A percentile compares a stretch with the other conserved stretches of the same genome.
Conservation (phyloP, 75 land plant species). For the Sequoia sempervirens region DNA sequence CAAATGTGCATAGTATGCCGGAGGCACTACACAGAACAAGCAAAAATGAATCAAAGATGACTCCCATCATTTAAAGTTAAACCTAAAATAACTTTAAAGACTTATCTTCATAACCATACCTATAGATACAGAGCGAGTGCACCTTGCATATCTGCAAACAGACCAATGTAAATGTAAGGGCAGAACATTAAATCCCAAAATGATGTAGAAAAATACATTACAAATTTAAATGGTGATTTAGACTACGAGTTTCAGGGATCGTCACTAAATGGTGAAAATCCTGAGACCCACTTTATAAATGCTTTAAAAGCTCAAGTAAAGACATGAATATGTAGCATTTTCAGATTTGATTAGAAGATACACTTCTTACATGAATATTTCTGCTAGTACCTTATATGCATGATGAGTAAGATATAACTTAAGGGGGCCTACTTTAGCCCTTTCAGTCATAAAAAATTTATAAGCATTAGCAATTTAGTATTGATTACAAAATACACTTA, state of each 20-base stretch:
- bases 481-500: too few species aligned
- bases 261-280: too few species aligned
- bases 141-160: conserved; percentile 78
- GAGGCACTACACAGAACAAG: conserved; percentile 61
- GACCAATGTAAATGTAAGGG: not conserved
- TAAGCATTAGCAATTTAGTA: too few species aligned
- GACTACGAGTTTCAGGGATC: too few species aligned
- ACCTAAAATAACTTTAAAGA: not conserved
- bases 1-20: conserved; percentile 97
- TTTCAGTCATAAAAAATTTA: not conserved
- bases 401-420: not conserved
- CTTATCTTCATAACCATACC: conserved; percentile 36
- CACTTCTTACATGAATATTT: not conserved
- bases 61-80: not conserved
- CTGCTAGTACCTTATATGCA: not conserved
- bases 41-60: not conserved
- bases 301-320: not conserved
- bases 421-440: too few species aligned
- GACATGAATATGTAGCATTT: not conserved
- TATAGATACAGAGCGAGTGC: conserved; percentile 92
- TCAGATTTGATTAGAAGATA: too few species aligned
- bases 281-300: not conserved
- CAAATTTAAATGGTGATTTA: too few species aligned
- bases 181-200: too few species aligned
- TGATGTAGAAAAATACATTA: too few species aligned